Base-by-base conservation (phyloP, 139 green algal genomes). In the Chlorella sp. region DNA sequence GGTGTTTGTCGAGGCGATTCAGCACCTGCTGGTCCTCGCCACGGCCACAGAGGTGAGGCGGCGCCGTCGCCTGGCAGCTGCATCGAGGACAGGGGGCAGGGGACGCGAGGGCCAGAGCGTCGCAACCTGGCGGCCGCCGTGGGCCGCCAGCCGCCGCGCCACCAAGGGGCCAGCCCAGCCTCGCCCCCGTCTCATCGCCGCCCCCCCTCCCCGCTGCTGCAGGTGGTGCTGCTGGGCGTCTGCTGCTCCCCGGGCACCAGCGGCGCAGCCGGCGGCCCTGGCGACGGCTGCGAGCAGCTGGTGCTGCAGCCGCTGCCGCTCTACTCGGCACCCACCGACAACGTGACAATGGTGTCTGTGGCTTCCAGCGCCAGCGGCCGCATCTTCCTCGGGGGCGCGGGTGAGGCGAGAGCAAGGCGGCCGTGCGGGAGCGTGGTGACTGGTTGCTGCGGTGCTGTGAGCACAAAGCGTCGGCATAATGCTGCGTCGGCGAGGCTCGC, bases 21-120 rank as follows among this genome's bases (percentile, higher is more conserved):
- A 94, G 72, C 79, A 98, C 82, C 42, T 98, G 40, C 85, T 98
- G 41, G 92, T 98, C 48, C 73, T 98, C n/a, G 92, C 87, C 77
- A 98, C 94, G 29, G 91, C 95, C 23, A 84, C 89, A 7, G 95
- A 98, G 87, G 90, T 95, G 56, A 31, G 79, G 0, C 2, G 43
- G 1, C 7, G 14, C 7, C 7, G 25, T 9, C 15, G 46, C 9
- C 5, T 19, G 17, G 36, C 5, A 51, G 15, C 8, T 23, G 62
- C 23, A 6, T 51, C 5, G 36, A 25, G 36, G 0, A 5, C 14
- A 12, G 58, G 31, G 58, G 60, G 5, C 25, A 42, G 31, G 23
- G 11, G 29, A 42, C 5, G 58, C 21, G 35, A n/a, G 27, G 27
- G 19, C 8, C 53, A 61, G 27, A 33, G 53, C 53, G 35, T 11